Conservation (phyloP, 2,329 filamentous ascomycete species). For the Chaetomium strumarium region DNA sequence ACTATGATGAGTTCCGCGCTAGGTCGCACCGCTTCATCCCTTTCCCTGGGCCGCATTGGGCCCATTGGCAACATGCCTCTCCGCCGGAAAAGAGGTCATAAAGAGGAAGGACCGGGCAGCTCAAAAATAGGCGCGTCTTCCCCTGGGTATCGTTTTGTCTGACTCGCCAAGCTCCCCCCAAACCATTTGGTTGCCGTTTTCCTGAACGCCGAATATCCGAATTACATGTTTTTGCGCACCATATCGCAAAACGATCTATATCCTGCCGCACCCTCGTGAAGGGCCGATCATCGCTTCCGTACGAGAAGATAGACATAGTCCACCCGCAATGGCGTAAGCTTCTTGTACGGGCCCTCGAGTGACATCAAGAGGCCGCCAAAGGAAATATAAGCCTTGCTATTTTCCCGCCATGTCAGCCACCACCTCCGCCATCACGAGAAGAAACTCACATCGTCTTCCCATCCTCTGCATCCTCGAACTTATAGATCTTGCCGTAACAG, state of each 20-base stretch:
- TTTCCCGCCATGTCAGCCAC: constrained; percentile 4
- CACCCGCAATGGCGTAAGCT: constrained; percentile 83
- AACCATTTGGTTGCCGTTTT: constrained; percentile 12
- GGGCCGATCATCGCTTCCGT: constrained; percentile 58
- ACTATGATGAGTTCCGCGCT: constrained; percentile 69
- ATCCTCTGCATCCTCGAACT: constrained; percentile 73
- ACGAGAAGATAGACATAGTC: constrained; percentile 90
- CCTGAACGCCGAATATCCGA: constrained; percentile 20
- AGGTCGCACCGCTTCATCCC: constrained; percentile 74
- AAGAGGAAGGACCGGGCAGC: neutral
- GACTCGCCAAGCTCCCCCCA: constrained; percentile 4
- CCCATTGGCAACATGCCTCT: constrained; percentile 38
- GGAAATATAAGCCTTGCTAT: constrained; percentile 85
- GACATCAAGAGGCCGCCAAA: constrained; percentile 90
- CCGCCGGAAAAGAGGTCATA: constrained; percentile 14
- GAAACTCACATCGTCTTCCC: constrained; percentile 75
- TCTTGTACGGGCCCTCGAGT: constrained; percentile 91
- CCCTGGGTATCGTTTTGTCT: constrained; percentile 19
- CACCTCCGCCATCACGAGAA: neutral
- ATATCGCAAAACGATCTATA: constrained; percentile 1
- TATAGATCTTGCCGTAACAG: constrained; percentile 82
- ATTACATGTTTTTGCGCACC: constrained; percentile 1
- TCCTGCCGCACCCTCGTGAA: neutral
- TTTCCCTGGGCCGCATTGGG: constrained; percentile 65
- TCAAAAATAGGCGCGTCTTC: constrained; percentile 7